Evolutionary conservation across 768 basidiomycete genomes (phyloP), one percentile per base, ranked within the genome.

Genomic region (Calocybe indica): DNA sequence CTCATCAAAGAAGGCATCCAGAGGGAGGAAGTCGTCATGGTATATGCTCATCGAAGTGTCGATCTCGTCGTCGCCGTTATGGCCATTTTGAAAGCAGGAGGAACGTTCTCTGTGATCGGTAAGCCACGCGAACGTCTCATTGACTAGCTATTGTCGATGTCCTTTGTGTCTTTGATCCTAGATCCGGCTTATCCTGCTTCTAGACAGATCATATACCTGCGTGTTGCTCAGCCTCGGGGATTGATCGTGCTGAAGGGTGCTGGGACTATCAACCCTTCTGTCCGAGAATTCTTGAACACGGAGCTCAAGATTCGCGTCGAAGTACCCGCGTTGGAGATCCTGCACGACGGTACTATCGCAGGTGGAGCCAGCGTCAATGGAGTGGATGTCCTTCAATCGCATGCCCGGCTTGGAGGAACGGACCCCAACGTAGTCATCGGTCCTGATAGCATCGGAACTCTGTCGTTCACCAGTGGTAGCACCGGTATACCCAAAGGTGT

Each of bases 401-500:
- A 81, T 37, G 56, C 63, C 0, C 69, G 72, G 41, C 75, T 89
- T 8, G 80, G 76, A 1, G 74, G 78, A 38, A 80, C 76, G 5
- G 90, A 94, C 54, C 92, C 92, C 0, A 82, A 85, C 45, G 78
- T 99, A 29, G 69, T 74, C 5, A 76, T 98, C 5, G 96, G 96
- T n/a, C 96, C 95, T 5, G 96, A 99, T 58, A 92, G 88, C 52
- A 73, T 94, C 30, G 96, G 89, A 0, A 99, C 96, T 0, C 69
- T 99, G 22, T 92, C 90, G 1, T 99, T 99, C 70, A 99, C 96
- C 1, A 93, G 88, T 56, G 96, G 96, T 45, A 93, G 90, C 57
- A 99, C 96, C 0, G 95, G 96, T 29, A 92, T 98, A 40, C 96
- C 96, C 0, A 98, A 99, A 70, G 95, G 95, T n/a, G 95, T 99